Evolutionary conservation across 2,329 filamentous ascomycete genomes (phyloP), one percentile per base, ranked within the genome.

Genomic region (Geosmithia morbida): DNA sequence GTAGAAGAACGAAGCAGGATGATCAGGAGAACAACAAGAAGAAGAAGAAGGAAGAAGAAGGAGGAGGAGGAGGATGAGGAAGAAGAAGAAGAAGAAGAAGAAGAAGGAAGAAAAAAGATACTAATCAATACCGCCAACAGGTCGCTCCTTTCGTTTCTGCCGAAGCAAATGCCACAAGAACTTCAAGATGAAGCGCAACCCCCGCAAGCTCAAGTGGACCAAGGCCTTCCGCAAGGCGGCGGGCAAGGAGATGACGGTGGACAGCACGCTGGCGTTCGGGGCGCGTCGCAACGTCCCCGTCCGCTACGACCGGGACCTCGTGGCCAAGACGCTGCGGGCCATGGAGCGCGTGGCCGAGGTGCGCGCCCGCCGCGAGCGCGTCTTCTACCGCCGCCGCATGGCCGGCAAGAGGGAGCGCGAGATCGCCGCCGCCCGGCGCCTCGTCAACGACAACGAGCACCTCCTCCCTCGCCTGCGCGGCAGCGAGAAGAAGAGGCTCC

Each of bases 171-270:
- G 75, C 63, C 75, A 76, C 62, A 70, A 71, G 58, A 83, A 81
- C 66, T 69, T 71, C 49, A 49, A 51, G 5, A 44, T 33, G 29
- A 29, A 45, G 87, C 83, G 92, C 55, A 96, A 97, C 70, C 89
- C 90, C 37, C 82, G 90, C 64, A 95, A 96, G 68, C 79, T 97
- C 57, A 92, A 88, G 68, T 96, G 90, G 92, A 96, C 90, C 52
- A 95, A 96, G 74, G 81, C 87, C 46, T 90, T 89, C 76, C 84
- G 88, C 60, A 83, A 83, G 62, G 63, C 63, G 17, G 83, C 85
- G 49, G 87, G 87, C 70, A 94, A 88, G 71, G 75, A 81, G 62
- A 80, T 94, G 87, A 85, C 86, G 49, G 89, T 97, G 66, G 92
- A 98, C 74, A 85, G 80, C 59, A 95, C 90, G 30, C 81, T 98